Evolutionary conservation across 139 green algal genomes (phyloP).

Genomic region (Marvania coccoides): DNA sequence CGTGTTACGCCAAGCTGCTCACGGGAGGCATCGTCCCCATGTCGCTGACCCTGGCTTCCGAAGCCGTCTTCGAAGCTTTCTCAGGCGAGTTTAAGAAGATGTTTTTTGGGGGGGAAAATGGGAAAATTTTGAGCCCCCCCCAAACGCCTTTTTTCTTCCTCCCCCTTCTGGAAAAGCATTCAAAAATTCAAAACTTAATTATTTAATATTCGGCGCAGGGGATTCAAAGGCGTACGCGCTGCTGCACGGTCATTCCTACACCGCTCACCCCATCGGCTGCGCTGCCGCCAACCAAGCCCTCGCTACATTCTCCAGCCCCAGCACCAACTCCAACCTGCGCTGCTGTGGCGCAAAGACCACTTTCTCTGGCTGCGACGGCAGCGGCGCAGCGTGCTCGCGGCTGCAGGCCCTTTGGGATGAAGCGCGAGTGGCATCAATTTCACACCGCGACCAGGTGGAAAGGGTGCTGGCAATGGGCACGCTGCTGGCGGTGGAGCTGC

Average conservation of each 20-base stretch:
- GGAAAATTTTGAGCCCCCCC: too few relatives aligned
- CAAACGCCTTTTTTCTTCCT: too few relatives aligned
- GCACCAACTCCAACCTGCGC: constrained; percentile 68
- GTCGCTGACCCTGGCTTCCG: constrained; percentile 72
- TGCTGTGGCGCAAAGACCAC: neutral
- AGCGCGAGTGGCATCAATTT: constrained; percentile 38
- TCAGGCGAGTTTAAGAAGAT: too few relatives aligned
- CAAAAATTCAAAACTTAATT: too few relatives aligned
- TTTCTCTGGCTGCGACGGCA: neutral
- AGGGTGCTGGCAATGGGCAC: constrained; percentile 67
- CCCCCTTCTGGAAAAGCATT: too few relatives aligned
- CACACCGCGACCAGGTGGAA: constrained; percentile 42
- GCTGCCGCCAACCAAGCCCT: constrained; percentile 65
- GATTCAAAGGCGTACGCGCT: constrained; percentile 69
- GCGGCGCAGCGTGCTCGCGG: constrained; percentile 29
- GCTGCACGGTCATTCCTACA: constrained; percentile 98
- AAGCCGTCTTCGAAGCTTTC: constrained; percentile 81
- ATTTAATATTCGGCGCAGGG: too few relatives aligned
- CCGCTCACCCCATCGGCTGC: constrained; percentile 83
- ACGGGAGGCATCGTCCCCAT: constrained; percentile 77
- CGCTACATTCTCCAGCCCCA: constrained; percentile 43
- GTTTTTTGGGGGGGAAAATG: too few relatives aligned
- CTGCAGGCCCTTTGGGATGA: constrained; percentile 69
- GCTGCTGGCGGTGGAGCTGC: constrained; percentile 78
- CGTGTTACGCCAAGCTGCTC: constrained; percentile 93